Percentiles rank a stretch among this genome's conserved stretches.
These are phyloP conservation scores for Colletotrichum camelliae DNA, from an alignment of 2,329 filamentous ascomycete genomes.

Conservation along the genomic window DNA sequence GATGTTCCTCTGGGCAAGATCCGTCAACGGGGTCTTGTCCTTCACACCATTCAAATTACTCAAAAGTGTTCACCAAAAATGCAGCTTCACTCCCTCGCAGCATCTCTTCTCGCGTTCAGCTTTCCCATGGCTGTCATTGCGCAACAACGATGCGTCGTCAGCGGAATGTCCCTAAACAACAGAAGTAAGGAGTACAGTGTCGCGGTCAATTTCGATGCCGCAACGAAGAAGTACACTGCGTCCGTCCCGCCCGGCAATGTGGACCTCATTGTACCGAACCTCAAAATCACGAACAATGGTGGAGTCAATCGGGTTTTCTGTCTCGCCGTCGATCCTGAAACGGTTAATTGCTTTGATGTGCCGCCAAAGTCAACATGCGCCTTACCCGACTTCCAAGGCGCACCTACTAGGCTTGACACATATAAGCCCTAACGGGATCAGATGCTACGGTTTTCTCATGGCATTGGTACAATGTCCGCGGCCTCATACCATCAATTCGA, in stretches of 20 bases:
- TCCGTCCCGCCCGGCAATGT: not conserved
- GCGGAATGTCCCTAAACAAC: not conserved
- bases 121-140: not conserved
- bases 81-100: not conserved
- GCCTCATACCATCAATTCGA: too few relatives aligned
- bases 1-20: not conserved
- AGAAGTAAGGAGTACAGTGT: not conserved
- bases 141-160: not conserved
- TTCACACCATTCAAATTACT: not conserved
- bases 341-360: too few relatives aligned
- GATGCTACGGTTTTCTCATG: too few relatives aligned
- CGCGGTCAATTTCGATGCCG: not conserved
- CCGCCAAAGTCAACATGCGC: too few relatives aligned
- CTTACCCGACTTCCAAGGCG: too few relatives aligned
- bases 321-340: not conserved
- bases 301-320: not conserved
- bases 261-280: not conserved
- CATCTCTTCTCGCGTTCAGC: not conserved
- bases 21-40: not conserved
- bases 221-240: not conserved
- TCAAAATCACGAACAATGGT: not conserved
- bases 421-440: too few relatives aligned
- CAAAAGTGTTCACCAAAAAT: not conserved
- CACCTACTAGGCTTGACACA: too few relatives aligned
- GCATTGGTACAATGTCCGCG: too few relatives aligned